phyloP scores from a whole-genome alignment of 2,329 filamentous ascomycete genomes.

The Curvularia hawaiiensis region DNA sequence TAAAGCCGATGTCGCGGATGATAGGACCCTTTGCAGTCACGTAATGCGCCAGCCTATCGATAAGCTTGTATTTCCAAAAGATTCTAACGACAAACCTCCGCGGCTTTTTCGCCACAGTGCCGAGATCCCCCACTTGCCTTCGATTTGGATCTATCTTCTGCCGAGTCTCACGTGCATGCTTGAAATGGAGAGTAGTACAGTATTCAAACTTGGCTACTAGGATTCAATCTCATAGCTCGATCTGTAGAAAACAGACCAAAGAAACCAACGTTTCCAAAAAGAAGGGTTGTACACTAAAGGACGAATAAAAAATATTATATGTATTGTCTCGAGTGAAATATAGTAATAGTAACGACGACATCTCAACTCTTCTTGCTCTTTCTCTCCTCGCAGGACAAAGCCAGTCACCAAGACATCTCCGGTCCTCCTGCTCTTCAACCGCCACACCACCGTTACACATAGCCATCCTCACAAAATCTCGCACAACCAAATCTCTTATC shows the following conservation, averaged over 20 bases:
- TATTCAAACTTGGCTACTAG: neutral
- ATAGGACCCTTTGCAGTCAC: conserved; percentile 24
- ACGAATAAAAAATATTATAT: neutral
- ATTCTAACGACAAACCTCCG: conserved; percentile 22
- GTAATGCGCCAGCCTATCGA: conserved; percentile 37
- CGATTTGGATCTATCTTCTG: conserved; percentile 1
- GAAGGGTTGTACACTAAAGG: neutral
- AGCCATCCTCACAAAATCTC: neutral
- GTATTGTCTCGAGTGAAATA: neutral
- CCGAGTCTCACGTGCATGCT: conserved; percentile 29
- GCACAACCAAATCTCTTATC: conserved; percentile 3
- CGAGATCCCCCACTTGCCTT: conserved; percentile 10
- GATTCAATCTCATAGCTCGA: neutral
- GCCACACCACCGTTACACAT: conserved; percentile 16
- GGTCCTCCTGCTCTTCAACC: conserved; percentile 3
- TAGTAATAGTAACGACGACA: neutral
- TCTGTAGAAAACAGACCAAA: neutral
- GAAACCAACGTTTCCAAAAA: too few species aligned
- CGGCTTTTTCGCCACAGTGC: conserved; percentile 29
- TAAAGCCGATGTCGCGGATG: conserved; percentile 30
- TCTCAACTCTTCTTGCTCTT: conserved; percentile 36
- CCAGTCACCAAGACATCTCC: neutral
- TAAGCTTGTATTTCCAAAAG: conserved; percentile 33
- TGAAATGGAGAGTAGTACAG: neutral
- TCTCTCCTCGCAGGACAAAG: conserved; percentile 30